These are phyloP conservation scores for Arthromyces matolae DNA, from an alignment of 768 basidiomycete species.

Conservation along the genomic window DNA sequence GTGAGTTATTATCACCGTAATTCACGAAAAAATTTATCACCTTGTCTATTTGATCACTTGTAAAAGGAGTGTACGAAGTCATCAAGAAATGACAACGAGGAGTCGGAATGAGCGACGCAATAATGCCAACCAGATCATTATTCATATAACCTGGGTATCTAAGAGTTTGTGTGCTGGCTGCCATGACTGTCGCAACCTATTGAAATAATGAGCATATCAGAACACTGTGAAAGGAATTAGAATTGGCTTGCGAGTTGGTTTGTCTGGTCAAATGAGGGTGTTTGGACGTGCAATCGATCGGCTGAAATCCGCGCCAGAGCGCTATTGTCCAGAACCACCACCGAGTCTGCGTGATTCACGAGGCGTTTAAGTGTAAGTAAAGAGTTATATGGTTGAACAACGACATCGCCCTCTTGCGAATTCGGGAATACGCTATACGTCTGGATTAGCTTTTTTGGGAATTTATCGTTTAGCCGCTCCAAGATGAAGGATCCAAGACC, in stretches of 20 bases:
- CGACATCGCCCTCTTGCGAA: conserved; percentile 89
- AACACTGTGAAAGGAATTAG: background rate
- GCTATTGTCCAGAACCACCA: conserved; percentile 96
- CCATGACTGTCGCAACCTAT: conserved; percentile 95
- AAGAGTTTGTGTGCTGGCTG: conserved; percentile 94
- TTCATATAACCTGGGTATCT: conserved; percentile 99
- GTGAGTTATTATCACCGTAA: background rate
- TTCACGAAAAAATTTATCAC: conserved; percentile 31
- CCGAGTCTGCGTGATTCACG: conserved; percentile 94
- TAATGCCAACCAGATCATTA: conserved; percentile 96
- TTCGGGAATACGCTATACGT: conserved; percentile 99
- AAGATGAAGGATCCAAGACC: conserved; percentile 97
- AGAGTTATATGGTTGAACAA: conserved; percentile 98
- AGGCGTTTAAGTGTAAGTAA: conserved; percentile 89
- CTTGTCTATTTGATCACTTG: conserved; percentile 94
- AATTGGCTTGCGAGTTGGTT: conserved; percentile 70
- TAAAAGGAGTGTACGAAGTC: conserved; percentile 99
- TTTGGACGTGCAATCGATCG: conserved; percentile 85
- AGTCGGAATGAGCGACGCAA: conserved; percentile 94
- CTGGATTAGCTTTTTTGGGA: conserved; percentile 98
- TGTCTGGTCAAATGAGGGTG: conserved; percentile 85
- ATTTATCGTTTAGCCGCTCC: conserved; percentile 94
- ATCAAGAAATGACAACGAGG: conserved; percentile 97
- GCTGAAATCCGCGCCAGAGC: conserved; percentile 90
- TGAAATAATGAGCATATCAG: background rate